phyloP scores from a whole-genome alignment of 306 rosid species.

The Vachellia collinsii region DNA sequence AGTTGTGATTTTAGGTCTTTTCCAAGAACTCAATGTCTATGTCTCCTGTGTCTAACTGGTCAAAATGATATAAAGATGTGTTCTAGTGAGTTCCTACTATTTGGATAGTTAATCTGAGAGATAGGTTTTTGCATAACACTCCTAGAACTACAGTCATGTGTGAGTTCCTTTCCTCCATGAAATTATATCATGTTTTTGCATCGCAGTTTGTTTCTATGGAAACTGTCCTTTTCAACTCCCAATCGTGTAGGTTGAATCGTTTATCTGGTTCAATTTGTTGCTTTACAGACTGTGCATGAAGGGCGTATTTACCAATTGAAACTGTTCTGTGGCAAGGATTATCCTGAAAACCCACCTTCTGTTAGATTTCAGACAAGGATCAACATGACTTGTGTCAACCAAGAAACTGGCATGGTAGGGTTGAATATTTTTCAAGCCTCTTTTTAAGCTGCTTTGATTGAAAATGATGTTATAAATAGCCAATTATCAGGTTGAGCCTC shows the following conservation, averaged over 20 bases:
- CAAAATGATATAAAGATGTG: background rate
- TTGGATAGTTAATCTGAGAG: background rate
- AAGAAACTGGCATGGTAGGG: slow-evolving; percentile 88
- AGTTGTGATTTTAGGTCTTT: too few relatives aligned
- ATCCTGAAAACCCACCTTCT: slow-evolving; percentile 88
- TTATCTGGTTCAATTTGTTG: slow-evolving; percentile 36
- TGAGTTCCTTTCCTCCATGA: background rate
- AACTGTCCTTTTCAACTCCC: background rate
- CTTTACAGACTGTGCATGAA: slow-evolving; percentile 86
- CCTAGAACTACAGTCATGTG: background rate
- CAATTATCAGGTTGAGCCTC: slow-evolving; percentile 80
- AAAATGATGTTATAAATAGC: slow-evolving; percentile 41
- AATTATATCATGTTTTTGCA: background rate
- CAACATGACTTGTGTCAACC: slow-evolving; percentile 92
- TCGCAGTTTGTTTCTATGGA: background rate
- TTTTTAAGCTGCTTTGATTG: slow-evolving; percentile 30
- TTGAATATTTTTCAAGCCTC: slow-evolving; percentile 16
- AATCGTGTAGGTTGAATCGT: slow-evolving; percentile 8
- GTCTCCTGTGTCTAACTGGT: background rate
- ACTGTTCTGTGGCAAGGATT: slow-evolving; percentile 88
- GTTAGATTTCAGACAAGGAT: slow-evolving; percentile 93
- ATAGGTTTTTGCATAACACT: background rate
- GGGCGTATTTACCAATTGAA: slow-evolving; percentile 93
- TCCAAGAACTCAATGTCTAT: background rate
- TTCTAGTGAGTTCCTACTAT: background rate